Evolutionary conservation across 768 basidiomycete species (phyloP).

Genomic region (Mycena vulgaris): DNA sequence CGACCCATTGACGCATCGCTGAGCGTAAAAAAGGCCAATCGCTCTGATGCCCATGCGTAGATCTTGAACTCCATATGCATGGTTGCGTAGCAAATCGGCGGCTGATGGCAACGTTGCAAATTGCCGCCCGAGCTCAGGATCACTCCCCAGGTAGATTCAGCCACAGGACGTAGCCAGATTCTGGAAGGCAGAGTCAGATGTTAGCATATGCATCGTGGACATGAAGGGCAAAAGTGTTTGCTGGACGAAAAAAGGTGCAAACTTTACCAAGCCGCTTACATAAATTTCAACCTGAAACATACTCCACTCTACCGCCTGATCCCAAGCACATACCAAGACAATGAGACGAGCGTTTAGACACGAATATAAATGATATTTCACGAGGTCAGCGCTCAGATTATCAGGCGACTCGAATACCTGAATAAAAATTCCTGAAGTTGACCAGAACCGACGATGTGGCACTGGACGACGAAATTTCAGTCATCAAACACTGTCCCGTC

Average conservation of each 20-base stretch:
- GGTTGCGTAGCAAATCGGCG: background rate
- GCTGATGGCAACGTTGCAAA: background rate
- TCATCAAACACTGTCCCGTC: conserved; percentile 77
- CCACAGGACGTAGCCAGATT: background rate
- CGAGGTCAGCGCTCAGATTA: too few species aligned
- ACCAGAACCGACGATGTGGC: background rate
- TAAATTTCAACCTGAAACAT: background rate
- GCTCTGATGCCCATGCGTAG: background rate
- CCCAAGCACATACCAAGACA: background rate
- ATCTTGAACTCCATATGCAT: background rate
- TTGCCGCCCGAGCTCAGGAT: too few species aligned
- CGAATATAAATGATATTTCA: too few species aligned
- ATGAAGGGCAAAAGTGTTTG: too few species aligned
- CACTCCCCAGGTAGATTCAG: background rate
- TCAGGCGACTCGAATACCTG: too few species aligned
- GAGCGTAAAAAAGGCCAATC: too few species aligned
- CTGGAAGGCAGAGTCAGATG: too few species aligned
- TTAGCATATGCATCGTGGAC: too few species aligned
- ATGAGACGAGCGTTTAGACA: background rate
- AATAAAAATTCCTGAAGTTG: background rate
- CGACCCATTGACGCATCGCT: too few species aligned
- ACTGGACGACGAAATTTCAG: conserved; percentile 39
- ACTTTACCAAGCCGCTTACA: background rate
- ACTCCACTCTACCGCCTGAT: background rate
- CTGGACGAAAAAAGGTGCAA: too few species aligned